phyloP scores from a whole-genome alignment of 2,329 filamentous ascomycete genomes.

The Talaromyces sp. region DNA sequence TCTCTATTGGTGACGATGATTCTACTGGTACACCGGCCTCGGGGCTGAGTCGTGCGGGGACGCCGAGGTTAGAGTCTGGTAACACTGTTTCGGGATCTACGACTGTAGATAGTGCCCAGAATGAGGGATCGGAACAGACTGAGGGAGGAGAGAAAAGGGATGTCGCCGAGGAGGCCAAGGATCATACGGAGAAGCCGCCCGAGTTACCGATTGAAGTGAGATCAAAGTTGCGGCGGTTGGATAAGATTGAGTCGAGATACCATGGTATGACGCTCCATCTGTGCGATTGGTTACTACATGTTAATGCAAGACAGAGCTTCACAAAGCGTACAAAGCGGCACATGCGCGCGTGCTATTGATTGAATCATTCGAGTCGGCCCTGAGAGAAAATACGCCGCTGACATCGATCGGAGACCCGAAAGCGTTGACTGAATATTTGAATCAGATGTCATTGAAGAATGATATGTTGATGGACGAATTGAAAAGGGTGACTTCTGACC shows the following conservation, averaged over 20 bases:
- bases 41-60: conserved; percentile 55
- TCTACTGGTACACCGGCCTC: conserved; percentile 31
- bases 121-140: conserved; percentile 13
- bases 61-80: conserved; percentile 49
- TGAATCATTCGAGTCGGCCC: conserved; percentile 85
- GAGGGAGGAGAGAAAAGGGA: conserved; percentile 25
- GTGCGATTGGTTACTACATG: not conserved
- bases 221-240: conserved; percentile 75
- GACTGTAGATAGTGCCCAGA: not conserved
- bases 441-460: conserved; percentile 76
- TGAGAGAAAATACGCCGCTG: conserved; percentile 89
- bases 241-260: conserved; percentile 84
- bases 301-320: conserved; percentile 59
- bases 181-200: conserved; percentile 25
- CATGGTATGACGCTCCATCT: conserved; percentile 55
- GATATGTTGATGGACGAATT: conserved; percentile 95
- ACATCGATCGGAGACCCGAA: conserved; percentile 82
- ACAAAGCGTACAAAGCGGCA: conserved; percentile 87
- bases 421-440: conserved; percentile 83
- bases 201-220: conserved; percentile 73
- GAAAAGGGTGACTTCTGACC: conserved; percentile 78
- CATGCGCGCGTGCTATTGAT: conserved; percentile 83
- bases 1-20: conserved; percentile 82
- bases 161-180: conserved; percentile 17
- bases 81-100: not conserved